Evolutionary conservation across 129 eudicot species (phyloP).

Genomic region (Flaveria sonorensis): DNA sequence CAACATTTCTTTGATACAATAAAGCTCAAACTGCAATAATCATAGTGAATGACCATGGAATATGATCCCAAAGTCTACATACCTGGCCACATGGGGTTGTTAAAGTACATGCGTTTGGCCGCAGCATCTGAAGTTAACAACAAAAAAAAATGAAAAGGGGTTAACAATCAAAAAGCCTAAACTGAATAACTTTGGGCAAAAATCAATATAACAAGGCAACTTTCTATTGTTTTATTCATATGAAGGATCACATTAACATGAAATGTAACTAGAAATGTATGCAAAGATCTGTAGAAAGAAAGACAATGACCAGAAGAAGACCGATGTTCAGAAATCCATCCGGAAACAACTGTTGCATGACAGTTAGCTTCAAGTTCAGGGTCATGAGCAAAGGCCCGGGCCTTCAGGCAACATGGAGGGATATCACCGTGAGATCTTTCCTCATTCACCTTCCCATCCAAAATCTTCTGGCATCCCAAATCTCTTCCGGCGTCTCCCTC

Average conservation of each 20-base stretch:
- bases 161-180: conserved; percentile 4
- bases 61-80: conserved; percentile 4
- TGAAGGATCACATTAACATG: not conserved
- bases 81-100: conserved; percentile 99
- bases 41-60: not conserved
- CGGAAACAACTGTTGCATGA: conserved; percentile 92
- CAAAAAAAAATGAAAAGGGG: conserved; percentile 18
- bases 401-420: conserved; percentile 90
- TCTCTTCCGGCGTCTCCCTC: conserved; percentile 80
- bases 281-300: conserved; percentile 2
- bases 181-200: not conserved
- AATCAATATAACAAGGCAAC: not conserved
- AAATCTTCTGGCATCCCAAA: conserved; percentile 69
- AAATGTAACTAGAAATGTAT: conserved; percentile 3
- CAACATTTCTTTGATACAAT: not conserved
- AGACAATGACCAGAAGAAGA: conserved; percentile 54
- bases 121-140: conserved; percentile 43
- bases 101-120: conserved; percentile 59
- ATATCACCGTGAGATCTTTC: conserved; percentile 30
- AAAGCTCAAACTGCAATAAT: not conserved
- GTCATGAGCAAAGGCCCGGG: conserved; percentile 48
- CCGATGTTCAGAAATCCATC: conserved; percentile 80
- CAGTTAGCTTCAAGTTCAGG: conserved; percentile 79
- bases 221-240: not conserved
- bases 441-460: conserved; percentile 77